A percentile compares a stretch with the other conserved stretches of the same genome.
These are phyloP conservation scores for Ascochyta pisi DNA, from an alignment of 2,329 filamentous ascomycete genomes.

Conservation along the genomic window DNA sequence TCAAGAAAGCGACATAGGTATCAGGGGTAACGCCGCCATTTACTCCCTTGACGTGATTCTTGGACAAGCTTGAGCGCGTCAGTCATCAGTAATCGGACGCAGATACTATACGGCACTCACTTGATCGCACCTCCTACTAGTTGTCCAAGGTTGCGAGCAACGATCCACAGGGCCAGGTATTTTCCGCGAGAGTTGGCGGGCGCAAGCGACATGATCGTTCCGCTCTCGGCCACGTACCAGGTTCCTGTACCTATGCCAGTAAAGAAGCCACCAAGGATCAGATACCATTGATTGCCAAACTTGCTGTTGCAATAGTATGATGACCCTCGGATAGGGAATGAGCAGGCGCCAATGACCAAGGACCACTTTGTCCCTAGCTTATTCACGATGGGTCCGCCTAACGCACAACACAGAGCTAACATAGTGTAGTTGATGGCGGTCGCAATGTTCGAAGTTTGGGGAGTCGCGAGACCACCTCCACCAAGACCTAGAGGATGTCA, in stretches of 20 bases:
- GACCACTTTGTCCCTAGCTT: constrained; percentile 58
- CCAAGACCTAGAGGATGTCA: constrained; percentile 28
- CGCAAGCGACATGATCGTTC: constrained; percentile 58
- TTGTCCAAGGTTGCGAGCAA: constrained; percentile 56
- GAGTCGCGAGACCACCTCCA: constrained; percentile 56
- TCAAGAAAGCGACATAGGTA: constrained; percentile 57
- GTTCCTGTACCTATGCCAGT: constrained; percentile 48
- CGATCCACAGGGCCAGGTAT: constrained; percentile 58
- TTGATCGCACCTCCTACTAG: constrained; percentile 56
- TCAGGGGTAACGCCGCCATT: constrained; percentile 53
- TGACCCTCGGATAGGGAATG: constrained; percentile 56
- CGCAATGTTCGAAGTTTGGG: constrained; percentile 54
- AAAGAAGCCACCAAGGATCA: constrained; percentile 36
- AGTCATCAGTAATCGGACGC: background rate
- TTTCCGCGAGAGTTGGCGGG: constrained; percentile 57
- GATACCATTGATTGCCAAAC: constrained; percentile 57
- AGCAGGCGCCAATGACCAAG: constrained; percentile 52
- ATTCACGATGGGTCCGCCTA: constrained; percentile 56
- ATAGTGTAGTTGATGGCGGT: constrained; percentile 39
- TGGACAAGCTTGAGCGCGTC: constrained; percentile 23
- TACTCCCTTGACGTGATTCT: constrained; percentile 36
- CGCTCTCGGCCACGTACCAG: constrained; percentile 60
- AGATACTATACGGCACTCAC: constrained; percentile 9
- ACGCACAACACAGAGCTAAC: constrained; percentile 45
- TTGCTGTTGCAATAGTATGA: constrained; percentile 59